phyloP scores from a whole-genome alignment of 78 protist genomes.

The Dictyostelium intermedium region DNA sequence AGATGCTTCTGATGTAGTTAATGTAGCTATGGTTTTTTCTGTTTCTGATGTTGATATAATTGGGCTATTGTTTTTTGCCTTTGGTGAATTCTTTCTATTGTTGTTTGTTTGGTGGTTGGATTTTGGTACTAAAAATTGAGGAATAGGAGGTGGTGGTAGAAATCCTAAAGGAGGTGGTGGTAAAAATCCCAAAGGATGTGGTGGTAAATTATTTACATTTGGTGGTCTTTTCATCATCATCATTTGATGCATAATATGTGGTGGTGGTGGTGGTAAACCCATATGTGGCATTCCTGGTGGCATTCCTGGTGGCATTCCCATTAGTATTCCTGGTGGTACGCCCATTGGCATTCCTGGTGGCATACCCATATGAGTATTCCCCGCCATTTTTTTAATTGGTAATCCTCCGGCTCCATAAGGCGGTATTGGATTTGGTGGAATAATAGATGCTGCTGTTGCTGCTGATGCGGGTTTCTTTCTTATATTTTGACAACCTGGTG shows the following conservation, averaged over 20 bases:
- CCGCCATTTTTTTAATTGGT: not conserved
- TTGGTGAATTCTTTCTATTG: not conserved
- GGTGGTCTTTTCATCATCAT: constrained; percentile 12
- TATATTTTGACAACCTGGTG: not conserved
- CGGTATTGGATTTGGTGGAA: not conserved
- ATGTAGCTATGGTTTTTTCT: not conserved
- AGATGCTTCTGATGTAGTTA: no score
- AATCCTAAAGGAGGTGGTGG: constrained; percentile 6
- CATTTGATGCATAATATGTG: not conserved
- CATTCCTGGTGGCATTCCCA: not conserved
- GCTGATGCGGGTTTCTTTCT: constrained; percentile 3
- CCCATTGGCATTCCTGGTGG: not conserved
- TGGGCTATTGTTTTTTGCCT: not conserved
- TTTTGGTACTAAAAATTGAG: constrained; percentile 6
- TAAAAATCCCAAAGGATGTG: constrained; percentile 9
- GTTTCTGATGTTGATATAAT: not conserved
- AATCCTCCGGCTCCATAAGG: not conserved
- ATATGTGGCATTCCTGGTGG: not conserved
- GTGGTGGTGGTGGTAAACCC: constrained; percentile 22
- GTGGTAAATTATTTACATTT: constrained; percentile 11
- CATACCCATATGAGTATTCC: not conserved
- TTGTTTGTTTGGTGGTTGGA: not conserved
- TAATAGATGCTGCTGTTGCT: not conserved
- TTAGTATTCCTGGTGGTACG: not conserved
- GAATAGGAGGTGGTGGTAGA: not conserved